Evolutionary conservation across 257 asterid genomes (phyloP).

Genomic region (Solanum etuberosum): DNA sequence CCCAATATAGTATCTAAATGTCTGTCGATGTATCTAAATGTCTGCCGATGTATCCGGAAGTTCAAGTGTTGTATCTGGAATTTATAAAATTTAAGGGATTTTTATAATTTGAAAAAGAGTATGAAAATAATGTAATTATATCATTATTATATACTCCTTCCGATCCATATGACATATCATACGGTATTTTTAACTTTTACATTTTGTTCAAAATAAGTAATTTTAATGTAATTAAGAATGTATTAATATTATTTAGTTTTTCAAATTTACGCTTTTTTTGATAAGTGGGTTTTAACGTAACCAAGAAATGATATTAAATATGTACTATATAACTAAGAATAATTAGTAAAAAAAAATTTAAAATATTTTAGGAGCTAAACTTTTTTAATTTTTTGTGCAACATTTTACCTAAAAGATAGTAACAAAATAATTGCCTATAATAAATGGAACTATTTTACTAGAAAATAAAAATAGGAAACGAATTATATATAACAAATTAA

Average conservation of each 20-base stretch:
- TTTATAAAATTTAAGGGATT: too few species aligned
- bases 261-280: background rate
- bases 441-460: background rate
- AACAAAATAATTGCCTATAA: background rate
- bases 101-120: too few species aligned
- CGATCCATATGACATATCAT: background rate
- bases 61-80: background rate
- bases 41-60: too few species aligned
- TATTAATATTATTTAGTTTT: background rate
- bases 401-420: background rate
- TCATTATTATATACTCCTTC: background rate
- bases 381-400: background rate
- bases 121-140: fast-evolving
- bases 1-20: background rate
- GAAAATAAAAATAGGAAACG: background rate
- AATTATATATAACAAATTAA: background rate
- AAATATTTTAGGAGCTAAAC: too few species aligned
- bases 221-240: background rate
- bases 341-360: background rate
- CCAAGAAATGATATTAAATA: background rate
- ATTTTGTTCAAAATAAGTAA: background rate
- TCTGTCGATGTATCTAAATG: too few species aligned
- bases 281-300: background rate
- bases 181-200: background rate
- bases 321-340: background rate